A percentile compares a stretch with the other conserved stretches of the same genome.
These are phyloP conservation scores for Phytophthora hibernalis DNA, from an alignment of 352 stramenopile genomes.

Conservation along the genomic window DNA sequence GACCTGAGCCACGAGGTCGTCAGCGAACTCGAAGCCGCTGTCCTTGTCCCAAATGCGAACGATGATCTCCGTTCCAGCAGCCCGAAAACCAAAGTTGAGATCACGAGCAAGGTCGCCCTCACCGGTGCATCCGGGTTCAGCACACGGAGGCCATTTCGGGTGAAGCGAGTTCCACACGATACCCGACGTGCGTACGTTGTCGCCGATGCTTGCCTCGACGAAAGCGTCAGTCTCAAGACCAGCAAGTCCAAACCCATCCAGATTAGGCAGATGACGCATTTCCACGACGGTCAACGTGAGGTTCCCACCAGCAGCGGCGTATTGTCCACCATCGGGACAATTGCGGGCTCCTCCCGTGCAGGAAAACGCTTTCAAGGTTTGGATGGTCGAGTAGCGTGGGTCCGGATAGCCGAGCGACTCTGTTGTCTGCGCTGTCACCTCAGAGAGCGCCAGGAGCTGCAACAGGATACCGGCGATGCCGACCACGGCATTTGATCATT, in stretches of 20 bases:
- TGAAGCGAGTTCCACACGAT: slow-evolving; percentile 81
- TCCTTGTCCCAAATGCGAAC: slow-evolving; percentile 83
- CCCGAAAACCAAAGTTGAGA: slow-evolving; percentile 88
- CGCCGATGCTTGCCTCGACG: slow-evolving; percentile 74
- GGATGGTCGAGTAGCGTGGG: slow-evolving; percentile 62
- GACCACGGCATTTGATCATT: slow-evolving; percentile 18
- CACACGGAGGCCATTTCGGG: slow-evolving; percentile 76
- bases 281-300: slow-evolving; percentile 86
- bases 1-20: slow-evolving; percentile 82
- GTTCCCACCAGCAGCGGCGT: slow-evolving; percentile 82
- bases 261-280: slow-evolving; percentile 85
- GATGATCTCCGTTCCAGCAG: slow-evolving; percentile 77
- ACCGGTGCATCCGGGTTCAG: slow-evolving; percentile 47
- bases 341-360: slow-evolving; percentile 71
- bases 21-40: slow-evolving; percentile 86
- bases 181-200: slow-evolving; percentile 66
- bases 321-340: slow-evolving; percentile 77
- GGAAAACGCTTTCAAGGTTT: slow-evolving; percentile 66
- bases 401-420: slow-evolving; percentile 69
- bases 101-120: slow-evolving; percentile 62
- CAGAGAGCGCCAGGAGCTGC: slow-evolving; percentile 3
- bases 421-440: slow-evolving; percentile 54
- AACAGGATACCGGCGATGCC: slow-evolving; percentile 10
- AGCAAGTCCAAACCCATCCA: slow-evolving; percentile 79
- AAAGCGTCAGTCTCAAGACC: slow-evolving; percentile 81